Percentiles rank a stretch among this genome's conserved stretches.
phyloP scores from a whole-genome alignment of 2,329 filamentous ascomycete genomes.

The Cladophialophora bantiana region DNA sequence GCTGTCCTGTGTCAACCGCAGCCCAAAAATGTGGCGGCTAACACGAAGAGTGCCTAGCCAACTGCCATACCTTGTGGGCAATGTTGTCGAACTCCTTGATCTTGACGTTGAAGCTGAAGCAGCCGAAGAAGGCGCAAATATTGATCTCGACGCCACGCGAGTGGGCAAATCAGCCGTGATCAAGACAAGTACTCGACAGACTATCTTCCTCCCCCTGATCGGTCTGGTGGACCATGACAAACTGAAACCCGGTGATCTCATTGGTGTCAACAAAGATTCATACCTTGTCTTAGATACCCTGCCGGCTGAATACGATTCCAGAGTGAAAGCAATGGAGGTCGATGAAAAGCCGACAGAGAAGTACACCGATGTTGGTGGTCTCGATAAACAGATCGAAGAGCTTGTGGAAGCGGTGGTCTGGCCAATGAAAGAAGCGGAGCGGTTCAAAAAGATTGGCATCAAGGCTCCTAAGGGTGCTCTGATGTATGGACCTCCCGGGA shows the following conservation, averaged over 20 bases:
- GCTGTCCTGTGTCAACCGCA: not conserved
- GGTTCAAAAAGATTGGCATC: slow-evolving; percentile 99
- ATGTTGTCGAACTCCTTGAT: slow-evolving; percentile 96
- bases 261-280: slow-evolving; percentile 98
- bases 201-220: slow-evolving; percentile 96
- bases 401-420: slow-evolving; percentile 97
- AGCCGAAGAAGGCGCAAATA: slow-evolving; percentile 96
- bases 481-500: slow-evolving; percentile 80
- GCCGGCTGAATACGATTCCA: slow-evolving; percentile 96
- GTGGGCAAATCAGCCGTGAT: slow-evolving; percentile 99
- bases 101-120: slow-evolving; percentile 96
- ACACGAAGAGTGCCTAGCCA: slow-evolving; percentile 65
- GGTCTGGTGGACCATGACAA: slow-evolving; percentile 94
- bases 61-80: slow-evolving; percentile 96
- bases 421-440: slow-evolving; percentile 99
- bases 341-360: slow-evolving; percentile 99
- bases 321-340: slow-evolving; percentile 99
- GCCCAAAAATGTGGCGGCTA: slow-evolving; percentile 25
- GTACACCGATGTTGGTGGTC: slow-evolving; percentile 94
- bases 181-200: slow-evolving; percentile 98
- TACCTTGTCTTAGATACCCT: slow-evolving; percentile 96
- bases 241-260: slow-evolving; percentile 93
- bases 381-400: slow-evolving; percentile 99
- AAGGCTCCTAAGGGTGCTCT: slow-evolving; percentile 99
- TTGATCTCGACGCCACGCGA: slow-evolving; percentile 93